A percentile compares a stretch with the other conserved stretches of the same genome.
Evolutionary conservation across 2,329 filamentous ascomycete genomes (phyloP).

Genomic region (Aspergillus sp.): DNA sequence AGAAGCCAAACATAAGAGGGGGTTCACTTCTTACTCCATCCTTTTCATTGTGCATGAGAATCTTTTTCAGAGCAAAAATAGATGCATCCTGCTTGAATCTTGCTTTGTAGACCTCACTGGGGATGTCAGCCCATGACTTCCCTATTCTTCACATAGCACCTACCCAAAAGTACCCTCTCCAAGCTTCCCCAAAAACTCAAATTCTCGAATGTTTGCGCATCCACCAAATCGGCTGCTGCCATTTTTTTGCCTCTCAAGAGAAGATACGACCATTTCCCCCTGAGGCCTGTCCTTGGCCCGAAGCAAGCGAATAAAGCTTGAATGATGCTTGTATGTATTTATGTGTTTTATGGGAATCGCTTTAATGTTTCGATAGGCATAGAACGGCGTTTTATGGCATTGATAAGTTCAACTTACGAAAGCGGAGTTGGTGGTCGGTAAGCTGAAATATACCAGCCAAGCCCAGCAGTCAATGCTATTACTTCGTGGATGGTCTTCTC

Average conservation of each 20-base stretch:
- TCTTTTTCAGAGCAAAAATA: constrained; percentile 90
- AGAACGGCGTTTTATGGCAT: no score
- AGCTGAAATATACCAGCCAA: no score
- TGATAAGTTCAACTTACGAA: no score
- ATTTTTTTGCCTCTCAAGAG: constrained; percentile 39
- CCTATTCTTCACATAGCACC: constrained; percentile 18
- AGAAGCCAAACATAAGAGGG: not conserved
- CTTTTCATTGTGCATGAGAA: constrained; percentile 98
- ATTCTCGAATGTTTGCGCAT: constrained; percentile 54
- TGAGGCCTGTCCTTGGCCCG: not conserved
- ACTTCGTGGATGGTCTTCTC: no score
- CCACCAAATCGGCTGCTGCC: constrained; percentile 61
- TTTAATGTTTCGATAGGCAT: no score
- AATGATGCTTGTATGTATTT: no score
- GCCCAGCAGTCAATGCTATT: no score
- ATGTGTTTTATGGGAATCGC: no score
- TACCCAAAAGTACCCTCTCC: constrained; percentile 94
- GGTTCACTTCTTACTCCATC: constrained; percentile 59
- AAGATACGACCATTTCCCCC: constrained; percentile 27
- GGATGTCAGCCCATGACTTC: constrained; percentile 6
- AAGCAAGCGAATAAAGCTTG: no score
- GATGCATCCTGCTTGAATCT: constrained; percentile 64
- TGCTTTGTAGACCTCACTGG: constrained; percentile 82
- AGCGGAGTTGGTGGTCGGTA: no score
- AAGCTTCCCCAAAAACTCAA: constrained; percentile 47